Percentiles rank a stretch among this genome's conserved stretches.
Conservation (phyloP, 2,329 filamentous ascomycete species). For the Clonostachys rhizophaga region DNA sequence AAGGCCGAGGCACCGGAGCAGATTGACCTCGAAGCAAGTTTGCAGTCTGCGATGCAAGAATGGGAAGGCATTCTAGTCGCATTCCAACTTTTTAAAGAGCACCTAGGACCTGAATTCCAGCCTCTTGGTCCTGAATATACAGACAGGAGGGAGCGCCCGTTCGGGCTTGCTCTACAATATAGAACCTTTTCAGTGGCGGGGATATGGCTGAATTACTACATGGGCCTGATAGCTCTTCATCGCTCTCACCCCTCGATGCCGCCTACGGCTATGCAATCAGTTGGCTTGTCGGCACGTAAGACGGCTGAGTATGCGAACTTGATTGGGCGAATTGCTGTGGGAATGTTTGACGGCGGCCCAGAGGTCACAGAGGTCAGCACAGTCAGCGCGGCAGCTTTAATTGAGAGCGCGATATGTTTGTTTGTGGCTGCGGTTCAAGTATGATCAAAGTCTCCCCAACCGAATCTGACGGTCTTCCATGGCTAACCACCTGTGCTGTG, state of each 20-base stretch:
- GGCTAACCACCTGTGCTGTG: constrained; percentile 6
- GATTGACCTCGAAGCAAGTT: constrained; percentile 57
- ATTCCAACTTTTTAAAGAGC: constrained; percentile 61
- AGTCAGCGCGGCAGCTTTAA: constrained; percentile 72
- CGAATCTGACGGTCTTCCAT: neutral
- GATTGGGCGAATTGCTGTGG: constrained; percentile 77
- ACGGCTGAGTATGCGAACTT: constrained; percentile 68
- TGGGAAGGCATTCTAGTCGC: constrained; percentile 73
- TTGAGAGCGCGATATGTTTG: constrained; percentile 75
- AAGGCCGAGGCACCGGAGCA: constrained; percentile 40
- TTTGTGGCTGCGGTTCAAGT: constrained; percentile 83
- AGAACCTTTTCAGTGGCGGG: constrained; percentile 83
- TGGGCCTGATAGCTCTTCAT: constrained; percentile 77
- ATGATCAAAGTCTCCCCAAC: constrained; percentile 9
- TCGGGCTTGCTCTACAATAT: constrained; percentile 77
- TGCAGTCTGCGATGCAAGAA: constrained; percentile 67
- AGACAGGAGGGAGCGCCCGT: constrained; percentile 63
- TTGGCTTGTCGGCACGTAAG: constrained; percentile 67
- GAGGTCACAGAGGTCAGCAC: constrained; percentile 62
- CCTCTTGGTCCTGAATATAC: constrained; percentile 65
- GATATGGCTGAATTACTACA: constrained; percentile 84
- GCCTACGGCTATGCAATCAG: constrained; percentile 82
- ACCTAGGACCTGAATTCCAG: constrained; percentile 71
- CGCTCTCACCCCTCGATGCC: constrained; percentile 87
- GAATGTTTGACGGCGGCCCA: constrained; percentile 54